phyloP scores from a whole-genome alignment of 257 asterid species.

The Perilla frutescens region DNA sequence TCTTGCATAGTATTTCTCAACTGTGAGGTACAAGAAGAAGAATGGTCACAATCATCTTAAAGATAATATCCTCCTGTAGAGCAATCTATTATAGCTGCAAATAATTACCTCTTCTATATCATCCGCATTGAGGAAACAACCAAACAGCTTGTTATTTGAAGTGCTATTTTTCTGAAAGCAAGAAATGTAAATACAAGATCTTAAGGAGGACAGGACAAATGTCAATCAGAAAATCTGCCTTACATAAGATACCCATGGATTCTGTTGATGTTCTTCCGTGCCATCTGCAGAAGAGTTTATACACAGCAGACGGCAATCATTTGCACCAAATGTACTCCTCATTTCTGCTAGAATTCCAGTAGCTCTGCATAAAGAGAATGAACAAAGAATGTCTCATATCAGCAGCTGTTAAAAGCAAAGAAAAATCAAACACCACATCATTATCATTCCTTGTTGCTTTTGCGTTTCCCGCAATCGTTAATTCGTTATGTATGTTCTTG shows the following conservation, averaged over 20 bases:
- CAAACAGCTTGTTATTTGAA: constrained; percentile 54
- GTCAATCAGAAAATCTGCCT: constrained; percentile 43
- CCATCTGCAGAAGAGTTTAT: constrained; percentile 78
- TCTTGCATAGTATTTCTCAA: constrained; percentile 78
- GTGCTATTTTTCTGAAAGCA: constrained; percentile 59
- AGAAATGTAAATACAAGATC: constrained; percentile 32
- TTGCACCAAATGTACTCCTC: constrained; percentile 86
- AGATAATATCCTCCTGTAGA: constrained; percentile 32
- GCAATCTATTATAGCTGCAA: constrained; percentile 27
- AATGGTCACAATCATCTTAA: constrained; percentile 27
- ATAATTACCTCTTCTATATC: constrained; percentile 83
- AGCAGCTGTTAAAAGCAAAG: constrained; percentile 32
- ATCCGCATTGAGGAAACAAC: constrained; percentile 73
- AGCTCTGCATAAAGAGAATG: constrained; percentile 61
- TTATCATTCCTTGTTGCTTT: constrained; percentile 24
- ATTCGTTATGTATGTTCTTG: constrained; percentile 5
- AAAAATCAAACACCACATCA: constrained; percentile 16
- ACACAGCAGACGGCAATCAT: constrained; percentile 80
- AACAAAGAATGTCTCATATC: constrained; percentile 24
- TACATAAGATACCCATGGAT: constrained; percentile 80
- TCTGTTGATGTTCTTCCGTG: constrained; percentile 58
- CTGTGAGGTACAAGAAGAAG: constrained; percentile 50
- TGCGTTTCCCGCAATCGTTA: constrained; percentile 1
- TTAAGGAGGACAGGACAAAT: constrained; percentile 17
- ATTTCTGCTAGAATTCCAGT: constrained; percentile 71